Evolutionary conservation across 1,284 basidiomycete genomes (phyloP), one percentile per base, ranked within the genome.

Genomic region (Mycena citricolor): DNA sequence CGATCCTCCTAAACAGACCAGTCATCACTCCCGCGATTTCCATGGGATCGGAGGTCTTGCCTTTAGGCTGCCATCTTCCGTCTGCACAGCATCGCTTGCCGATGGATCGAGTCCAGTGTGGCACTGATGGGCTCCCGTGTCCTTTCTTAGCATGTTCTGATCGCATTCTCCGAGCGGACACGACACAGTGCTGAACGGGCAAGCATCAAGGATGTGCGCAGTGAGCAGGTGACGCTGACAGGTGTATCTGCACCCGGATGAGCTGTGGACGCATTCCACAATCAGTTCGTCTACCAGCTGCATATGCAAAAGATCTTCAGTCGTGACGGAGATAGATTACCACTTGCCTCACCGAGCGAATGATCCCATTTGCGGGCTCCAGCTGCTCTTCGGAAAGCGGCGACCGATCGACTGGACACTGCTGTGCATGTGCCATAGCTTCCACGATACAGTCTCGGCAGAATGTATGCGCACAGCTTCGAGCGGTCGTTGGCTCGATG

Each of bases 401-500:
- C 13, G 77, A 81, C 14, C 90, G 78, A 64, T 93, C 90, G 32
- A 93, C 81, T n/a, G 90, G 90, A 60, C 90, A 94, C 53, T 82
- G 78, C 1, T 71, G 67, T 4, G 79, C 75, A 44, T 83, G 74
- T 31, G 65, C 60, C 8, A 93, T 70, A 0, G 90, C 86, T 32
- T 72, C 70, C 12, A 69, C 57, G 51, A 93, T 88, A 58, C 90
- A 93, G 26, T 81, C 80, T 17, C 69, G 68, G 61, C 90, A 94
- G 62, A 93, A 93, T 0, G 88, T 93, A 61, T 94, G 90, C 46
- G 77, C 74, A 58, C 90, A 93, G 10, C 81, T 80, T 19, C 68
- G 76, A 2, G 87, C 83, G 1, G 81, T 83, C 4, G 76, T 76
- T 8, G 90, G 90, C 23, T 90, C 76, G 14, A 81, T 66, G 57